Percentiles rank a stretch among this genome's conserved stretches.
Evolutionary conservation across 306 rosid species (phyloP).

Genomic region (Arachis stenosperma): DNA sequence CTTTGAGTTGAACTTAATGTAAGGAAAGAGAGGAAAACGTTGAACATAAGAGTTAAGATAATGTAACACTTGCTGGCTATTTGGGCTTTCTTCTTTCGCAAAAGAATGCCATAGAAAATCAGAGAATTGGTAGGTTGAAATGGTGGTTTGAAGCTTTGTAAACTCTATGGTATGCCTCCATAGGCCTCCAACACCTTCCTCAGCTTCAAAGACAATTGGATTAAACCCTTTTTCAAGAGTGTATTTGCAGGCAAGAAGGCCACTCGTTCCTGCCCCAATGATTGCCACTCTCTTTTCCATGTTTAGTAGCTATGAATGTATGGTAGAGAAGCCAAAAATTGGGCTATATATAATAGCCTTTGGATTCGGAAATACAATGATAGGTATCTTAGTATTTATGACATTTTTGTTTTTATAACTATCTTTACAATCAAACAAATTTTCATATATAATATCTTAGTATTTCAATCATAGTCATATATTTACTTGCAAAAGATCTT

Average conservation of each 20-base stretch:
- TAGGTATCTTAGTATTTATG: too few species aligned
- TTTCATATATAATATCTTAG: too few species aligned
- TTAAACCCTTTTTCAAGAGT: slow-evolving; percentile 42
- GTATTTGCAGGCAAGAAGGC: slow-evolving; percentile 55
- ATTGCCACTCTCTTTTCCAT: slow-evolving; percentile 57
- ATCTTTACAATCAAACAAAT: too few species aligned
- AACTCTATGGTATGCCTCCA: slow-evolving; percentile 53
- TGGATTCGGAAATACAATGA: too few species aligned
- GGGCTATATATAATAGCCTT: too few species aligned
- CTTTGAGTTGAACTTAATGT: slow-evolving; percentile 55
- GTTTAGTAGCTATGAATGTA: not conserved
- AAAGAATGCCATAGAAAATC: slow-evolving; percentile 67
- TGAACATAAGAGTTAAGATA: slow-evolving; percentile 54
- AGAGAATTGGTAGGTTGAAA: slow-evolving; percentile 29
- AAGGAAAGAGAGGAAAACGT: slow-evolving; percentile 46
- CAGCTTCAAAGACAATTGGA: slow-evolving; percentile 58
- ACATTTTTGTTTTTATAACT: too few species aligned
- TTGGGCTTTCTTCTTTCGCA: slow-evolving; percentile 41
- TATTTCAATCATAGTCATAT: too few species aligned
- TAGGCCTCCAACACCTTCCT: slow-evolving; percentile 54
- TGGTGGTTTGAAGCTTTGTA: slow-evolving; percentile 55
- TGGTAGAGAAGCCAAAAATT: too few species aligned
- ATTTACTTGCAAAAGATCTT: not conserved
- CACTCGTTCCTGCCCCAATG: slow-evolving; percentile 62
- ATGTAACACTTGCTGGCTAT: slow-evolving; percentile 37